Conservation (phyloP, 805 yeast genomes). For the Pichia manshurica region DNA sequence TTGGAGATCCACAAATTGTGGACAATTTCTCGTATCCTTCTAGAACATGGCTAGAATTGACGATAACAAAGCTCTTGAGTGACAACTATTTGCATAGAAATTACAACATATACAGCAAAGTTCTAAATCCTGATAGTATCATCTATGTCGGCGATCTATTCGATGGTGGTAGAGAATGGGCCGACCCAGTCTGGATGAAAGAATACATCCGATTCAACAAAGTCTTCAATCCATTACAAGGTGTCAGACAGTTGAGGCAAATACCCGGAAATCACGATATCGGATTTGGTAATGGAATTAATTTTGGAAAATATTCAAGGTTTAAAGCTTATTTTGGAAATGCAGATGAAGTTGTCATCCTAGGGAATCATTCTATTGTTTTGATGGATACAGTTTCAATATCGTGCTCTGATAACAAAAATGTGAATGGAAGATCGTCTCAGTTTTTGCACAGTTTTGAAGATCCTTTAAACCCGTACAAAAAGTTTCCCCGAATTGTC, state of each 20-base stretch:
- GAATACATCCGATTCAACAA: conserved; percentile 65
- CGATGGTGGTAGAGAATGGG: conserved; percentile 92
- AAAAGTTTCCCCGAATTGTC: conserved; percentile 54
- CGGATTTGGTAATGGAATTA: conserved; percentile 78
- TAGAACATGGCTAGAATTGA: conserved; percentile 40
- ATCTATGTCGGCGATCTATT: conserved; percentile 86
- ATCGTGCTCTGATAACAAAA: conserved; percentile 48
- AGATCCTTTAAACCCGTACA: conserved; percentile 16
- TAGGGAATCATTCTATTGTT: conserved; percentile 69
- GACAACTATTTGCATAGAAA: conserved; percentile 81
- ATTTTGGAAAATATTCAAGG: conserved; percentile 49
- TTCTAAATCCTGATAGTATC: conserved; percentile 70
- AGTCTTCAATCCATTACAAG: conserved; percentile 44
- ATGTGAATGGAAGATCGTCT: conserved; percentile 42
- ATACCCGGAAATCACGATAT: conserved; percentile 97
- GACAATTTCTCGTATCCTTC: conserved; percentile 86
- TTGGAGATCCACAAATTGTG: conserved; percentile 94
- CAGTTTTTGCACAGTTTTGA: conserved; percentile 42
- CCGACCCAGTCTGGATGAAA: conserved; percentile 50
- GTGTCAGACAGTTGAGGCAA: conserved; percentile 34
- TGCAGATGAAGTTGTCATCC: conserved; percentile 45
- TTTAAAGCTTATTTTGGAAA: conserved; percentile 73
- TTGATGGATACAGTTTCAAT: conserved; percentile 79
- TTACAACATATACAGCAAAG: conserved; percentile 47
- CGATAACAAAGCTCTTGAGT: conserved; percentile 51